Base-by-base conservation (phyloP, 345 rosid genomes). In the Populus euphratica region DNA sequence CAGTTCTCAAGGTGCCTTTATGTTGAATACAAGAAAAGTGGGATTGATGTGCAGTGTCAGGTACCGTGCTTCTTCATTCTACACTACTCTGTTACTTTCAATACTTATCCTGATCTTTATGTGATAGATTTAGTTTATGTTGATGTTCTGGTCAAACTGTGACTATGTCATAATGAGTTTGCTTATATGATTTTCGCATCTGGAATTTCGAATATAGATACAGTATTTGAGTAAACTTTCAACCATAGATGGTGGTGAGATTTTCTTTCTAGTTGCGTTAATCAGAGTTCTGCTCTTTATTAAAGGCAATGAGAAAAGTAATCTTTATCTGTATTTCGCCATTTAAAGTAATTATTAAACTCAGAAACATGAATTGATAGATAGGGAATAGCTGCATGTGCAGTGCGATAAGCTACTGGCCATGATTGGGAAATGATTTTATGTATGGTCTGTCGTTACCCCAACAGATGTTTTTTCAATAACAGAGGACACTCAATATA, bases 21-120 rank as follows among this genome's bases (percentile, higher is more conserved):
- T 86, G 99, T 96, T 73, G 99, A 93, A 82, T 92, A 96, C 84
- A 91, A 90, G 88, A 89, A 88, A 21, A 88, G 83, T 47, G 99
- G 98, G 75, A 93, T 96, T 2, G 88, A 85, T 73, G 90, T 87
- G 49, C 90, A 87, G 76, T 87, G 92, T 78, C 96, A 90, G 93
- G 96, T 91, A 86, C 67, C 3, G 5, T 50, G 66, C 18, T 31
- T 21, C 43, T 35, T 63, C 7, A 21, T 33, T 20, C 13, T 12
- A 7, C n/a, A 73, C 11, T 36, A n/a, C 9, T 79, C 81, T 76
- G 39, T 47, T 47, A 21, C 39, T 69, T 27, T 71, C 38, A 31
- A 4, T 29, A 2, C 41, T n/a, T 21, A 69, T 10, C 20, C 1
- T 21, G 25, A 27, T 44, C 41, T 7, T 23, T 9, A 67, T n/a